These are phyloP conservation scores for Tolypocladium cylindrosporum DNA, from an alignment of 2,329 filamentous ascomycete species.

Conservation along the genomic window DNA sequence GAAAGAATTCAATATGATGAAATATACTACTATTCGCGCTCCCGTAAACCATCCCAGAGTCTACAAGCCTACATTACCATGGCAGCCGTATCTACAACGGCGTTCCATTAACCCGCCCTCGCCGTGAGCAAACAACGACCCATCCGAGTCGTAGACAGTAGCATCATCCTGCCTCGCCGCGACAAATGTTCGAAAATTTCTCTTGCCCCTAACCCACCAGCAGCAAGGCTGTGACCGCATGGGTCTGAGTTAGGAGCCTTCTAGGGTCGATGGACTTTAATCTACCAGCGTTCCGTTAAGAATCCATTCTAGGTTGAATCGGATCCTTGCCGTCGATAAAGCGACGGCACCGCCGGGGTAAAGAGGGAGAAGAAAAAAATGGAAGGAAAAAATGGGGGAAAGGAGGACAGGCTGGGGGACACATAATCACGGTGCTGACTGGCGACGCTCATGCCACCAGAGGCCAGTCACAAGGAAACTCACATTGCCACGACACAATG, in stretches of 20 bases:
- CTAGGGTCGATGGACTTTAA: conserved; percentile 25
- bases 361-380: background rate
- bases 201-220: conserved; percentile 29
- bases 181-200: conserved; percentile 28
- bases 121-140: background rate
- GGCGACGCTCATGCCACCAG: background rate
- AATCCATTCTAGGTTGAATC: conserved; percentile 56
- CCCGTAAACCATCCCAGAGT: background rate
- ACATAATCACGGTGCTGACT: background rate
- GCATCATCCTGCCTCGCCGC: background rate
- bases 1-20: background rate
- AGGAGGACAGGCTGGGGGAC: background rate
- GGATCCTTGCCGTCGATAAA: conserved; percentile 61
- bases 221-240: conserved; percentile 14
- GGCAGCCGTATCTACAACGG: background rate
- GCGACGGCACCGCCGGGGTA: conserved; percentile 63
- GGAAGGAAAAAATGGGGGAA: background rate
- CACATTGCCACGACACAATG: background rate
- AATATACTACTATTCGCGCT: background rate
- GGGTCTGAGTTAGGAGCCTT: conserved; percentile 24
- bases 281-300: conserved; percentile 83
- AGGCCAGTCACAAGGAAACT: background rate
- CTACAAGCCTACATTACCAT: background rate
- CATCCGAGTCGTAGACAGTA: background rate
- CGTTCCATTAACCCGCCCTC: background rate